phyloP scores from a whole-genome alignment of 306 rosid species.

The Medicago ruthenica region DNA sequence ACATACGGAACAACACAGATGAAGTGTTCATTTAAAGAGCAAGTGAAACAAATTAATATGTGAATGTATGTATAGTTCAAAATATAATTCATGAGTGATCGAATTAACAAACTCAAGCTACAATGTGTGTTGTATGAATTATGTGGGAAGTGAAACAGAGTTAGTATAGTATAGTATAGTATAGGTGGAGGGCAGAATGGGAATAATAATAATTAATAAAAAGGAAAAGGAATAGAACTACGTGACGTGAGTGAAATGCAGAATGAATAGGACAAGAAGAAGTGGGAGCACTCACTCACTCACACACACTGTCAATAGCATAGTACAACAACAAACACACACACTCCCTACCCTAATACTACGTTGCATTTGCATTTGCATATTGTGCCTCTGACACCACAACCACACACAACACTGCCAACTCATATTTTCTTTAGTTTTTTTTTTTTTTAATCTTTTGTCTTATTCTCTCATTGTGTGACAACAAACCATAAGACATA shows the following conservation, averaged over 20 bases:
- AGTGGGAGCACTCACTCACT: slow-evolving; percentile 4
- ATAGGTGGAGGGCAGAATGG: not conserved
- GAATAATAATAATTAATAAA: no score
- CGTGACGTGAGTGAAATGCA: slow-evolving; percentile 14
- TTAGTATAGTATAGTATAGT: no score
- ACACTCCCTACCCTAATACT: not conserved
- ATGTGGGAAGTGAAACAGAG: no score
- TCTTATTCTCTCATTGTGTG: not conserved
- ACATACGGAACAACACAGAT: not conserved
- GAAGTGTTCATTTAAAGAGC: not conserved
- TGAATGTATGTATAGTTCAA: no score
- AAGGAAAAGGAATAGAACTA: not conserved
- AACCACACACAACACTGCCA: not conserved
- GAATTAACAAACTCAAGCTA: no score
- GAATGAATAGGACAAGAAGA: slow-evolving; percentile 38
- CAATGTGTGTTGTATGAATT: no score
- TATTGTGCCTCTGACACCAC: no score
- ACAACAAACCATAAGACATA: not conserved
- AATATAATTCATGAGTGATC: not conserved
- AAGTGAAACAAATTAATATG: not conserved
- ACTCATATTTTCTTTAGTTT: not conserved
- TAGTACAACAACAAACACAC: not conserved
- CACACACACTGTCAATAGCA: not conserved
- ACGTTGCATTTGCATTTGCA: not conserved
- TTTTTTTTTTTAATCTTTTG: not conserved